Conservation (phyloP, 768 basidiomycete species). For the Agaricus bisporus region DNA sequence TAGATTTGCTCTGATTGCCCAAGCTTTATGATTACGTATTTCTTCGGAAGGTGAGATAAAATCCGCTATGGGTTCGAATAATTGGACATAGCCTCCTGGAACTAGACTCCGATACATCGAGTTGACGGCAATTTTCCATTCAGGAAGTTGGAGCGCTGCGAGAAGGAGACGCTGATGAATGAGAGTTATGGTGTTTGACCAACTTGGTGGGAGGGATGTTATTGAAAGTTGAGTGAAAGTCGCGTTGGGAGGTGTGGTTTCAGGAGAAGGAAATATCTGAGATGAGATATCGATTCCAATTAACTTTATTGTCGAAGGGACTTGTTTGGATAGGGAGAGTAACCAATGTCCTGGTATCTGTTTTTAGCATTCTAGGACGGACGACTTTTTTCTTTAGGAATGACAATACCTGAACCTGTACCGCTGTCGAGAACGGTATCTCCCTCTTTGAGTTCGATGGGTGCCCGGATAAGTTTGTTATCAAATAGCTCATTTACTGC, state of each 20-base stretch:
- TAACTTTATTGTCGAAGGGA: constrained; percentile 9
- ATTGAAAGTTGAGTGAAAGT: constrained; percentile 1
- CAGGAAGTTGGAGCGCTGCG: not conserved
- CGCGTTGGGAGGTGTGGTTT: not conserved
- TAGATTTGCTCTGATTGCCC: not conserved
- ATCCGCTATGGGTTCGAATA: not conserved
- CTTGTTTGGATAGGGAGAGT: constrained; percentile 13
- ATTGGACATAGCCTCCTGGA: constrained; percentile 9
- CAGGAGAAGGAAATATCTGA: constrained; percentile 12
- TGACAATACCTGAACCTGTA: constrained; percentile 6
- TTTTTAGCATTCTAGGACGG: not conserved
- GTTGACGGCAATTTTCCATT: constrained; percentile 7
- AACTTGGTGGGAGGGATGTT: constrained; percentile 8
- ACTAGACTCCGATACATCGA: constrained; percentile 7
- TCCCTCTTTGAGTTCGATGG: constrained; percentile 4
- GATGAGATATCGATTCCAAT: constrained; percentile 17
- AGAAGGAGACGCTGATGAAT: constrained; percentile 12
- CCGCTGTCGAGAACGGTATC: constrained; percentile 11
- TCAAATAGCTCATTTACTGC: not conserved
- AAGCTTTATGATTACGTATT: not conserved
- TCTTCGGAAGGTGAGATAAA: constrained; percentile 1
- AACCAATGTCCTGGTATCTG: constrained; percentile 16
- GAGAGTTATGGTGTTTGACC: constrained; percentile 7
- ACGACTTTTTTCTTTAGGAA: not conserved
- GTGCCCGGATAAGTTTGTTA: constrained; percentile 9